A percentile compares a stretch with the other conserved stretches of the same genome.
phyloP scores from a whole-genome alignment of 148 eudicot genomes.

The Linanthus parryae region DNA sequence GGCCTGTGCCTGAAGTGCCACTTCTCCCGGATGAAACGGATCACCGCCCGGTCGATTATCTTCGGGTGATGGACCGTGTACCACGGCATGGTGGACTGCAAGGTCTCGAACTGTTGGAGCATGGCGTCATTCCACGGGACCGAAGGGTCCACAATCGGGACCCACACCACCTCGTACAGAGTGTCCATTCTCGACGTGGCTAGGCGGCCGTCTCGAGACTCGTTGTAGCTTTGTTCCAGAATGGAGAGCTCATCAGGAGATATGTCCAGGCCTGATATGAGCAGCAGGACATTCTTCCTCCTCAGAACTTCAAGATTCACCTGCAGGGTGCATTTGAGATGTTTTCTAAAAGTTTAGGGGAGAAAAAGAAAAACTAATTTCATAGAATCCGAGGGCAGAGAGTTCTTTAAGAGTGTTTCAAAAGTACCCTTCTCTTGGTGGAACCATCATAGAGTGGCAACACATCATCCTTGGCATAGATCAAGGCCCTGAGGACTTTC shows the following conservation, averaged over 20 bases:
- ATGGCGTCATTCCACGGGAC: slow-evolving; percentile 33
- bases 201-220: slow-evolving; percentile 22
- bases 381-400: too few species aligned
- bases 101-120: slow-evolving; percentile 31
- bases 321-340: too few species aligned
- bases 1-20: slow-evolving; percentile 58
- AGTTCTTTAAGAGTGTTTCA: background rate
- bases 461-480: slow-evolving; percentile 38
- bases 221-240: slow-evolving; percentile 56
- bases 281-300: slow-evolving; percentile 53
- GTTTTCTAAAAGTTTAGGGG: too few species aligned
- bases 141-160: slow-evolving; percentile 46
- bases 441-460: slow-evolving; percentile 45
- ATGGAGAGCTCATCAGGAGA: slow-evolving; percentile 53
- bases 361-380: too few species aligned
- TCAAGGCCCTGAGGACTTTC: slow-evolving; percentile 36
- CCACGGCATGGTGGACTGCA: slow-evolving; percentile 55
- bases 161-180: slow-evolving; percentile 59
- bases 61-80: slow-evolving; percentile 54
- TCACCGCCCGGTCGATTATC: slow-evolving; percentile 25
- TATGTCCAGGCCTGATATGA: slow-evolving; percentile 56
- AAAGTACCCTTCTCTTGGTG: slow-evolving; percentile 33
- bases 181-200: slow-evolving; percentile 9
- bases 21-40: slow-evolving; percentile 32
- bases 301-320: slow-evolving; percentile 39